These are phyloP conservation scores for Lepraria neglecta DNA, from an alignment of 495 filamentous ascomycete species.

Conservation along the genomic window DNA sequence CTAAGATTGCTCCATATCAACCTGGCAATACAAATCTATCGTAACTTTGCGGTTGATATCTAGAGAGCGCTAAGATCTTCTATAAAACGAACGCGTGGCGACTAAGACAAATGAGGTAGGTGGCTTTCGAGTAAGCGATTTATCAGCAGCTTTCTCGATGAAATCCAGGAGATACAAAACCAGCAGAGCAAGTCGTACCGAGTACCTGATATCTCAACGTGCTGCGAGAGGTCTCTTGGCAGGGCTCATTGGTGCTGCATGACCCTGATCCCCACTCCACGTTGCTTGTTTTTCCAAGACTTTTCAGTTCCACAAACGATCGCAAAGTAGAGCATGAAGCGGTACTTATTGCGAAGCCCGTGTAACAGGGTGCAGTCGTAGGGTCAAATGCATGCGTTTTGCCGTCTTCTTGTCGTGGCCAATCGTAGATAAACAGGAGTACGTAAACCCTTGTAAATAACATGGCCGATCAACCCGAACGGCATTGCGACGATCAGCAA, in stretches of 20 bases:
- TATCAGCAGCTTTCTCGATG: background rate
- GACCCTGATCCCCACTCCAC: too few relatives aligned
- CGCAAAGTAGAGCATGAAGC: background rate
- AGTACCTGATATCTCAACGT: background rate
- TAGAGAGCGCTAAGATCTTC: too few relatives aligned
- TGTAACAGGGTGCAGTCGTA: background rate
- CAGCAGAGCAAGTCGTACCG: background rate
- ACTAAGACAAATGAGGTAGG: background rate
- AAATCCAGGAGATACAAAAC: background rate
- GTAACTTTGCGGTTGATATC: too few relatives aligned
- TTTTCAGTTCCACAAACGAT: background rate
- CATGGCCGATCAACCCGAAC: background rate
- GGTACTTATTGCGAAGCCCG: background rate
- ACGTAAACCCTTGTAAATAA: constrained; percentile 2
- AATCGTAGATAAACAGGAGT: background rate
- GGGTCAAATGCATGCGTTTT: too few relatives aligned
- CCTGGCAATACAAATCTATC: too few relatives aligned
- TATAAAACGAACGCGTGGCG: background rate
- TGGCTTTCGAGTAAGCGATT: background rate
- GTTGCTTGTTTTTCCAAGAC: too few relatives aligned
- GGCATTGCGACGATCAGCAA: background rate
- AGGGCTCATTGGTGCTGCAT: background rate
- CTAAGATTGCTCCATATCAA: background rate
- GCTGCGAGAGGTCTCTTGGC: background rate
- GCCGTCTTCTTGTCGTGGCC: background rate